Evolutionary conservation across 371 early-diverging fungal genomes (phyloP), one percentile per base, ranked within the genome.

Genomic region (Mortierella sp.): DNA sequence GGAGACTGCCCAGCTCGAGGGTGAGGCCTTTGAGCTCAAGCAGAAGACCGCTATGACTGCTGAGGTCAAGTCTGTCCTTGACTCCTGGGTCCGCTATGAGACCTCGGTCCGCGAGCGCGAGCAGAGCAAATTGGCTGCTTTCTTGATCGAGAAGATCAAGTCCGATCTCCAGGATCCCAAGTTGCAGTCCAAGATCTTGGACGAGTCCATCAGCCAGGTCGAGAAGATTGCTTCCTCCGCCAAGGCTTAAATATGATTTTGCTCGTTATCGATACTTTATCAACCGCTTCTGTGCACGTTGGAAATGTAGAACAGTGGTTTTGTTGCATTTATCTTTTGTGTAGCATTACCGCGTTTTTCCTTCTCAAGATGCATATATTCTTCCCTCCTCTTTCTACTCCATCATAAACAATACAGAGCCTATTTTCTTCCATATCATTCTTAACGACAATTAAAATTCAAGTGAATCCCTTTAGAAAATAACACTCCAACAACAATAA

Each of bases 71-170:
- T 42, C 88, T 29, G 93, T 94, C 70, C 88, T 98, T 32, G 98
- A 98, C 86, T 92, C 94, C 56, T 97, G 97, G 97, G 97, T 97
- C 58, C 97, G 98, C 81, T 94, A 97, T 82, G 97, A 98, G 88
- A 89, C 93, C 79, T 88, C 89, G 42, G 88, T 98, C 70, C 96
- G 98, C 84, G 97, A 97, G 85, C 91, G 89, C 70, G 95, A 96
- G 88, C 98, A 98, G 89, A 93, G 92, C 89, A 87, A 92, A 63
- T 86, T 97, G 77, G 94, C 95, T 68, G 88, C 90, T 65, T 86
- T 88, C 77, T 93, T 98, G 86, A 95, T 98, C 78, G 92, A 89
- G 82, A 92, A 90, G 85, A 90, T 97, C 83, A 90, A 93, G 82
- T 87, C 86, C 80, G 89, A 93, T 75, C 89, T 98, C 49, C 72